Evolutionary conservation across 768 basidiomycete species (phyloP).

Genomic region (Postia placenta): DNA sequence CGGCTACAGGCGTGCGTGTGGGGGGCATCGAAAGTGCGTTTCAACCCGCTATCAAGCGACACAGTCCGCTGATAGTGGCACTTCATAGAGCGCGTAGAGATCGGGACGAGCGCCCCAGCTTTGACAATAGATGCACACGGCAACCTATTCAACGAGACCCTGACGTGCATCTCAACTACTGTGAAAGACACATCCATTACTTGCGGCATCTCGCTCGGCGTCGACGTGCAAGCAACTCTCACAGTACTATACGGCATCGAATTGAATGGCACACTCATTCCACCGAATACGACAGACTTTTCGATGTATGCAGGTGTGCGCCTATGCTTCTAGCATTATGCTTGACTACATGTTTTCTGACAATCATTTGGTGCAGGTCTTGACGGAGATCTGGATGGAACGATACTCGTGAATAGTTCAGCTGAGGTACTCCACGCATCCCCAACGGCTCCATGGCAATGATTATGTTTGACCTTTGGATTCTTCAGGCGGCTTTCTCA

Average conservation of each 20-base stretch:
- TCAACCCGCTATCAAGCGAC: too few relatives aligned
- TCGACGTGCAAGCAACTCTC: constrained; percentile 24
- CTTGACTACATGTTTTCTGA: background rate
- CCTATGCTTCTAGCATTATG: background rate
- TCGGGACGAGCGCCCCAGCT: too few relatives aligned
- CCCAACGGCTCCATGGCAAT: constrained; percentile 32
- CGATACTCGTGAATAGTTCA: constrained; percentile 30
- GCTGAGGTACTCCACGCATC: constrained; percentile 32
- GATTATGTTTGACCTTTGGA: constrained; percentile 39
- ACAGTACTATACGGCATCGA: background rate
- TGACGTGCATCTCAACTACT: constrained; percentile 1
- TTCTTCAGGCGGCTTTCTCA: constrained; percentile 36
- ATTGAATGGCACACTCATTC: constrained; percentile 35
- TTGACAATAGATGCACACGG: constrained; percentile 15
- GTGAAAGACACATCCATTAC: constrained; percentile 12
- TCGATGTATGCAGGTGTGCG: constrained; percentile 5
- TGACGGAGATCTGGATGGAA: constrained; percentile 33
- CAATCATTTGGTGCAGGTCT: constrained; percentile 20
- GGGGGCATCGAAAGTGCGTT: too few relatives aligned
- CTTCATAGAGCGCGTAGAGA: too few relatives aligned
- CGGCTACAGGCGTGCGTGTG: too few relatives aligned
- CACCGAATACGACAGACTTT: constrained; percentile 16
- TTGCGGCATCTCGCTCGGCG: constrained; percentile 27
- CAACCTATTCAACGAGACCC: constrained; percentile 14
- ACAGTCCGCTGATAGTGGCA: too few relatives aligned